Percentiles rank a stretch among this genome's conserved stretches.
phyloP scores from a whole-genome alignment of 2,329 filamentous ascomycete species.

The Hypoxylon sp. region DNA sequence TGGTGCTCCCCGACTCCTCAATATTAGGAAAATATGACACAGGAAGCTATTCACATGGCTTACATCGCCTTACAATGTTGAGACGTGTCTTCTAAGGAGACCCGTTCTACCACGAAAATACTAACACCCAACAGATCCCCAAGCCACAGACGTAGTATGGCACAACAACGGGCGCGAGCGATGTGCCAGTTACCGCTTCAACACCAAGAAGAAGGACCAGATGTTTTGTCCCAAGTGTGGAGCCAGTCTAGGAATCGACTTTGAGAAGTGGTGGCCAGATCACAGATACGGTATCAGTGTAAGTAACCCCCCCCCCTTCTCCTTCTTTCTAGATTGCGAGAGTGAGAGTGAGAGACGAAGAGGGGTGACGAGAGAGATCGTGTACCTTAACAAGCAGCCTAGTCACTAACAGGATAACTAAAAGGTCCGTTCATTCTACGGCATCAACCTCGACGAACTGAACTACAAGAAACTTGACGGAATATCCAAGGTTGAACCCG shows the following conservation, averaged over 20 bases:
- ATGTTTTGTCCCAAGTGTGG: conserved; percentile 66
- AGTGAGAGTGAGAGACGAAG: no score
- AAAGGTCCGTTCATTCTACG: conserved; percentile 61
- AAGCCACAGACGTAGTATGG: conserved; percentile 60
- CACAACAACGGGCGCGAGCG: conserved; percentile 58
- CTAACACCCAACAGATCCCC: conserved; percentile 55
- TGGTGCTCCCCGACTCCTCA: neutral
- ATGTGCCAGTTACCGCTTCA: conserved; percentile 61
- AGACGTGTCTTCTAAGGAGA: neutral
- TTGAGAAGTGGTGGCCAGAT: conserved; percentile 51
- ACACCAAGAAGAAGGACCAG: conserved; percentile 64
- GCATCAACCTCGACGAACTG: conserved; percentile 59
- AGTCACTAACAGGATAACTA: conserved; percentile 2
- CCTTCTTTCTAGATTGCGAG: no score
- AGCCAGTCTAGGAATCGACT: conserved; percentile 64
- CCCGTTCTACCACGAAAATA: neutral
- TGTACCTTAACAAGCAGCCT: no score
- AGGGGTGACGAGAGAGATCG: no score
- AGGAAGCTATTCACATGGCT: neutral
- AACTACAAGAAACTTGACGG: conserved; percentile 59
- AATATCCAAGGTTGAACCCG: conserved; percentile 53
- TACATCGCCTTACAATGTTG: neutral
- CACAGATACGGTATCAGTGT: conserved; percentile 63
- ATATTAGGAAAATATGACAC: neutral
- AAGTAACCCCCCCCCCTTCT: conserved; percentile 39